Evolutionary conservation across 495 filamentous ascomycete species (phyloP).

Genomic region (Bombardia bombarda): DNA sequence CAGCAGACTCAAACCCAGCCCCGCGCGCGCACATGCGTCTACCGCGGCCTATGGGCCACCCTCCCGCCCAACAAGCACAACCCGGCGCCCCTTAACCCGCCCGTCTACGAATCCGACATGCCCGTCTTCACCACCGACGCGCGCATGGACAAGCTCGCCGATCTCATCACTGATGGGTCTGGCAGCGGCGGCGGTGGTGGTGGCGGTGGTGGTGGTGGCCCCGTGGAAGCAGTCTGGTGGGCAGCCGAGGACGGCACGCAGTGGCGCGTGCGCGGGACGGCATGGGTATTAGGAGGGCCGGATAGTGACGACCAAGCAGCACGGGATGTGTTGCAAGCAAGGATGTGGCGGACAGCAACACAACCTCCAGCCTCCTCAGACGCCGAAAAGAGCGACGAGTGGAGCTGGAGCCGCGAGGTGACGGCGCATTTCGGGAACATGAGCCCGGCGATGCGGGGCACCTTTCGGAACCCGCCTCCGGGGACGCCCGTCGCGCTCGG

Average conservation of each 20-base stretch:
- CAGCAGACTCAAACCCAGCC: too few species aligned
- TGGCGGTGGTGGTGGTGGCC: conserved; percentile 50
- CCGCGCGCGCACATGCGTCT: conserved; percentile 49
- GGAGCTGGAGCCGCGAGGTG: conserved; percentile 69
- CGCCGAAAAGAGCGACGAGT: conserved; percentile 25
- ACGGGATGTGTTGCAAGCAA: conserved; percentile 36
- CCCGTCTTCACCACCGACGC: conserved; percentile 80
- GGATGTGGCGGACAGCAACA: conserved; percentile 27
- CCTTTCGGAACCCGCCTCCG: conserved; percentile 72
- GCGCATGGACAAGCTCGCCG: conserved; percentile 71
- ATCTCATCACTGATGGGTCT: conserved; percentile 39
- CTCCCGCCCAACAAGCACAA: conserved; percentile 63
- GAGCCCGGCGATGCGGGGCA: conserved; percentile 65
- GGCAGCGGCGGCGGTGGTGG: conserved; percentile 24
- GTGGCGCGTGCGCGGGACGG: conserved; percentile 74
- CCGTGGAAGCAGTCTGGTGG: conserved; percentile 83
- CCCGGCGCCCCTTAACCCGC: conserved; percentile 52
- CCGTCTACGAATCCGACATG: conserved; percentile 63
- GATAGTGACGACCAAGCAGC: conserved; percentile 42
- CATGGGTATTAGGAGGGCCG: conserved; percentile 57
- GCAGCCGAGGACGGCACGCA: conserved; percentile 59
- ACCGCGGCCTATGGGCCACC: conserved; percentile 72
- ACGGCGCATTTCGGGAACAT: conserved; percentile 84
- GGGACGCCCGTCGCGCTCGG: conserved; percentile 47
- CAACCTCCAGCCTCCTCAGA: conserved; percentile 1